phyloP scores from a whole-genome alignment of 2,329 filamentous ascomycete species.

The Neoscytalidium dimidiatum region DNA sequence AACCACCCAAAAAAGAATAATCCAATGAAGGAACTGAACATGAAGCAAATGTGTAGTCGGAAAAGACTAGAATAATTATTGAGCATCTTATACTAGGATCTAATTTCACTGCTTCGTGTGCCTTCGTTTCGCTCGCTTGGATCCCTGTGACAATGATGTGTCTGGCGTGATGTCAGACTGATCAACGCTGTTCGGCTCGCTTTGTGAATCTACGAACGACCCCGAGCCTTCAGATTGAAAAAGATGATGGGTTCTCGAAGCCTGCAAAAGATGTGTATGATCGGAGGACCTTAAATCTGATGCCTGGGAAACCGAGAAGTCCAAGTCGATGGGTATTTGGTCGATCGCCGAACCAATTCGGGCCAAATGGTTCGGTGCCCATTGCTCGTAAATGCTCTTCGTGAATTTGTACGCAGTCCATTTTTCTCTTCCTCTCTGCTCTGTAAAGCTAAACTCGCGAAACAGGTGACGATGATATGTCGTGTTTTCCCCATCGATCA shows the following conservation, averaged over 20 bases:
- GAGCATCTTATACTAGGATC: background rate
- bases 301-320: no score
- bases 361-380: slow-evolving; percentile 20
- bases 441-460: slow-evolving; percentile 13
- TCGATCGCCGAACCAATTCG: slow-evolving; percentile 22
- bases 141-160: background rate
- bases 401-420: slow-evolving; percentile 23
- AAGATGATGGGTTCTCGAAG: no score
- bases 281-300: no score
- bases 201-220: background rate
- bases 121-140: background rate
- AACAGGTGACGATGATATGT: slow-evolving; percentile 17
- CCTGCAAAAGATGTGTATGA: no score
- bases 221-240: no score
- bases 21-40: background rate
- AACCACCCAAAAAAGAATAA: background rate
- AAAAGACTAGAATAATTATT: background rate
- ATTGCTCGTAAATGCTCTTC: slow-evolving; percentile 23
- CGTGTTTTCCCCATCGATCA: slow-evolving; percentile 15
- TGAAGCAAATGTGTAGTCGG: background rate
- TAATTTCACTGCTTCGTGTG: background rate
- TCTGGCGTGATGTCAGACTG: background rate
- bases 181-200: background rate
- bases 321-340: slow-evolving; percentile 11
- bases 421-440: slow-evolving; percentile 11